Base-by-base conservation (phyloP, 208 protist genomes). In the Leishmania braziliensis region DNA sequence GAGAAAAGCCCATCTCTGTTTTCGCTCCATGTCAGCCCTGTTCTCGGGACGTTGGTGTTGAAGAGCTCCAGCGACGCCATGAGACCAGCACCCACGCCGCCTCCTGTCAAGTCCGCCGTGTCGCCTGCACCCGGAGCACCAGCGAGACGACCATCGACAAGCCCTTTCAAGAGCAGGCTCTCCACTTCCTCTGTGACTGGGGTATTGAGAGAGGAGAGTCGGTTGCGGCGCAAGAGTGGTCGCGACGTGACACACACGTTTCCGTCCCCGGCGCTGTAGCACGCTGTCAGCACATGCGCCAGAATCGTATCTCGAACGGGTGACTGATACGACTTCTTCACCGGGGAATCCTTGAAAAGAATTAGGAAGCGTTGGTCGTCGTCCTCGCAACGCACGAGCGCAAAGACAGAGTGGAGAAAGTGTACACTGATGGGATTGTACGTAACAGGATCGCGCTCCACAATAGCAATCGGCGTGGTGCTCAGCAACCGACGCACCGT, bases 1-100 rank as follows among this genome's bases (percentile, higher is more conserved):
- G 95, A 85, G 86, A 99, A 99, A 9, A 98, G 53, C 16, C 92
- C 88, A 65, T 98, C 97, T 70, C 85, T 87, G 83, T 97, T 98
- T 83, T 99, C 93, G 43, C 89, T 94, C 79, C 88, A 93, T 16
- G 82, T 87, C 46, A 98, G 90, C 1, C 97, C 97, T n/a, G 70
- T 93, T 50, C 77, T 72, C 29, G 95, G 92, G 20, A 99, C 88
- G 79, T 98, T 98, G 20, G 93, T 89, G 81, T 98, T 98, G 82
- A 99, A 98, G 78, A 95, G 94, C 54, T 90, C 84, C 23, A 96
- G 77, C 36, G 83, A 76, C 2, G 83, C 56, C 6, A 83, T 51
- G 2, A 86, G 75, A 2, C 68, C 74, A 0, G 79, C 83, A 3
- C 77, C 75, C 10, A 77, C 70, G 68, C 65, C 75, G 51, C 36